Evolutionary conservation across 805 yeast genomes (phyloP).

Genomic region (Cyberlindnera galapagoensis): DNA sequence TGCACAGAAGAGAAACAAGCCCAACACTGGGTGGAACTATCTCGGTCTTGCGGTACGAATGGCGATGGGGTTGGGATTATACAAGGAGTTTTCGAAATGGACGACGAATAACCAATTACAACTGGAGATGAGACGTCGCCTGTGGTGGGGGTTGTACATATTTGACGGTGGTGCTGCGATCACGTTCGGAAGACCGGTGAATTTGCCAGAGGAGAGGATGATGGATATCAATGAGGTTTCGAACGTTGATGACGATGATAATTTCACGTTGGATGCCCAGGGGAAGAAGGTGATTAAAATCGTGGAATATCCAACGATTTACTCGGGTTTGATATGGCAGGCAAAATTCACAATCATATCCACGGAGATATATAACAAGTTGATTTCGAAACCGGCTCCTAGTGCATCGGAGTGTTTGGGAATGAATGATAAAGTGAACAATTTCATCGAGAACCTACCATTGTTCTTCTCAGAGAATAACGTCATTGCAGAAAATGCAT

Average conservation of each 20-base stretch:
- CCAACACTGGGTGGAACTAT: conserved; percentile 65
- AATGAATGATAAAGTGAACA: conserved; percentile 37
- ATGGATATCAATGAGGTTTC: conserved; percentile 45
- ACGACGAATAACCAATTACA: conserved; percentile 34
- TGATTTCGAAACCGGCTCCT: conserved; percentile 42
- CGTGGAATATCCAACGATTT: conserved; percentile 42
- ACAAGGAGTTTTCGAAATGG: conserved; percentile 44
- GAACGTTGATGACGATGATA: conserved; percentile 39
- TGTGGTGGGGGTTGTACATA: conserved; percentile 65
- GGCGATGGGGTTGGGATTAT: conserved; percentile 61
- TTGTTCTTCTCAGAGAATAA: conserved; percentile 39
- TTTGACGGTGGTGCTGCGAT: conserved; percentile 60
- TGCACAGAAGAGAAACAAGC: conserved; percentile 57
- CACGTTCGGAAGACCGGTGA: conserved; percentile 59
- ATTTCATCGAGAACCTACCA: conserved; percentile 38
- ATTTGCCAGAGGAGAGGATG: conserved; percentile 39
- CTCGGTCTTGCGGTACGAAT: conserved; percentile 58
- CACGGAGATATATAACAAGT: conserved; percentile 40
- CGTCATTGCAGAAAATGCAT: conserved; percentile 22
- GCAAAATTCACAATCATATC: conserved; percentile 43
- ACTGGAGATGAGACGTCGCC: conserved; percentile 49
- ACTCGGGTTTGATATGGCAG: conserved; percentile 52
- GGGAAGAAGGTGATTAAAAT: conserved; percentile 14
- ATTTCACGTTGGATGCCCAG: conserved; percentile 13
- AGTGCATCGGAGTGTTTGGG: conserved; percentile 43